Conservation (phyloP, 1,139 yeast genomes). For the Taphrina deformans region DNA sequence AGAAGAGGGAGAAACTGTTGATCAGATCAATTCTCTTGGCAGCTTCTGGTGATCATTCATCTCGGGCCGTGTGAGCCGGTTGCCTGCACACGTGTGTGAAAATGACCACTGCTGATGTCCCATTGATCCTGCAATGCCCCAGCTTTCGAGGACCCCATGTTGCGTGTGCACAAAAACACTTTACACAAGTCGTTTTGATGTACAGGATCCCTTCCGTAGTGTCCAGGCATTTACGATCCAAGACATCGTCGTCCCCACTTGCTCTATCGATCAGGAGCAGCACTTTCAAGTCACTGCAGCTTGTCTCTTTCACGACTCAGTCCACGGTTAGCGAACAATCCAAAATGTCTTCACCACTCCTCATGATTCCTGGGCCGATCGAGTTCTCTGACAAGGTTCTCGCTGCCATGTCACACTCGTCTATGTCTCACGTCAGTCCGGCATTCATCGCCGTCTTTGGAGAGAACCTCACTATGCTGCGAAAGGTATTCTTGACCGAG, state of each 20-base stretch:
- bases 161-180: too few relatives aligned
- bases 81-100: not conserved
- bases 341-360: constrained; percentile 20
- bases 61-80: not conserved
- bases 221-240: not conserved
- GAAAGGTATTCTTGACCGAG: constrained; percentile 71
- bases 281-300: not conserved
- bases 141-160: not conserved
- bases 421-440: constrained; percentile 89
- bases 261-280: not conserved
- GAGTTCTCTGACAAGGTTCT: constrained; percentile 81
- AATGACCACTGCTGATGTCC: not conserved
- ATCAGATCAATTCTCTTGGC: not conserved
- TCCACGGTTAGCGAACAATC: not conserved
- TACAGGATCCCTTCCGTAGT: not conserved
- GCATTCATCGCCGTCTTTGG: constrained; percentile 77
- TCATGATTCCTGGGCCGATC: constrained; percentile 67
- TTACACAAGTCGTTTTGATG: too few relatives aligned
- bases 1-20: not conserved
- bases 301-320: not conserved
- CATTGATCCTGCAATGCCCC: not conserved
- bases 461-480: constrained; percentile 62
- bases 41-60: not conserved
- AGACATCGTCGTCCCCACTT: not conserved
- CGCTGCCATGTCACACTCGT: constrained; percentile 78